Percentiles rank a stretch among this genome's conserved stretches.
Evolutionary conservation across 2,329 filamentous ascomycete species (phyloP).

Genomic region (Fusarium paranaense): DNA sequence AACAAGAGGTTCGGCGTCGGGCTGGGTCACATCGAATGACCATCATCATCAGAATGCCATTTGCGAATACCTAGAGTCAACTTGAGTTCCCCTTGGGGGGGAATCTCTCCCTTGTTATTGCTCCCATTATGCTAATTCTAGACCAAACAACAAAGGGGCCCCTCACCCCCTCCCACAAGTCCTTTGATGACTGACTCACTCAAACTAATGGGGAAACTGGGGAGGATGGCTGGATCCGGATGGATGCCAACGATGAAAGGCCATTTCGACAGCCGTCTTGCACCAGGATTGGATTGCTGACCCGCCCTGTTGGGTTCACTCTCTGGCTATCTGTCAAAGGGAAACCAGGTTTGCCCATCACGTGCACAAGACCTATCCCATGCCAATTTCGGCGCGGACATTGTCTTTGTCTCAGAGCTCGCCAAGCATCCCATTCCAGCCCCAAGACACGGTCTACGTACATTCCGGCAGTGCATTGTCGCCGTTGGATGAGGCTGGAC

Average conservation of each 20-base stretch:
- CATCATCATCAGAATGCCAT: constrained; percentile 34
- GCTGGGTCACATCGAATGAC: constrained; percentile 37
- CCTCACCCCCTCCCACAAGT: constrained; percentile 23
- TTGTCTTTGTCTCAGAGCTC: constrained; percentile 53
- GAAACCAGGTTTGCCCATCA: constrained; percentile 34
- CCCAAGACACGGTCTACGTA: constrained; percentile 24
- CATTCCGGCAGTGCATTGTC: constrained; percentile 49
- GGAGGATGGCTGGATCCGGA: background rate
- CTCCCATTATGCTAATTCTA: constrained; percentile 25
- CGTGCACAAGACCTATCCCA: constrained; percentile 33
- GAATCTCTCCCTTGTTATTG: constrained; percentile 31
- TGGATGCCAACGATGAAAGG: constrained; percentile 2
- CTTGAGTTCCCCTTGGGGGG: constrained; percentile 2
- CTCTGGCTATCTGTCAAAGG: background rate
- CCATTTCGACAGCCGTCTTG: constrained; percentile 28
- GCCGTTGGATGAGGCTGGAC: constrained; percentile 48
- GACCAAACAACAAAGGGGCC: constrained; percentile 32
- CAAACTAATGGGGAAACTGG: background rate
- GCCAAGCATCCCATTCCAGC: constrained; percentile 53
- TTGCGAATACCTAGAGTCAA: constrained; percentile 19
- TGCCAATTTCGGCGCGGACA: constrained; percentile 42
- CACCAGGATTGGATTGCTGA: constrained; percentile 20
- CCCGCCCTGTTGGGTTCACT: background rate
- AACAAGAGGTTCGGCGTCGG: constrained; percentile 42
- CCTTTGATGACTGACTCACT: constrained; percentile 26